These are phyloP conservation scores for Fusarium brevicatenulatum DNA, from an alignment of 2,329 filamentous ascomycete genomes.

Conservation along the genomic window DNA sequence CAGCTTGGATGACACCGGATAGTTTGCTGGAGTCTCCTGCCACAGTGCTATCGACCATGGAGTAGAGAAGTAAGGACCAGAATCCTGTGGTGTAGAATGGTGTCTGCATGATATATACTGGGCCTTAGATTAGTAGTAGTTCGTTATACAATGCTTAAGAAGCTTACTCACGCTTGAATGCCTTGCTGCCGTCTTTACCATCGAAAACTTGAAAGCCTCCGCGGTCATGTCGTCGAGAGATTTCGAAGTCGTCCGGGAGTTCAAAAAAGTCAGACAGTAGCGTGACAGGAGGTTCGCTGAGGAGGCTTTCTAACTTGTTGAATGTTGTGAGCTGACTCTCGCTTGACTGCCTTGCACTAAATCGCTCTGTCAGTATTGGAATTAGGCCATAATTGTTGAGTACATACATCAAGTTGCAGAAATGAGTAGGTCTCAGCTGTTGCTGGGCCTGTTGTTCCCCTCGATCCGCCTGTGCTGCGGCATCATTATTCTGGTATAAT, in stretches of 20 bases:
- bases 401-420: background rate
- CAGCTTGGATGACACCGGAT: background rate
- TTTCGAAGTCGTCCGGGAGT: background rate
- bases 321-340: accelerated
- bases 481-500: too few species aligned
- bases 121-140: accelerated
- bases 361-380: too few species aligned
- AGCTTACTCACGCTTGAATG: background rate
- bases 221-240: background rate
- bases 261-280: background rate
- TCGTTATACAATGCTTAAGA: too few species aligned
- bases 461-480: too few species aligned
- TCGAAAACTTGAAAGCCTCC: background rate
- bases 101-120: background rate
- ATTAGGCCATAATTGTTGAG: too few species aligned
- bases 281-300: accelerated
- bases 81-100: background rate
- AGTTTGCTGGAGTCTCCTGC: accelerated
- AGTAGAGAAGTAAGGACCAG: background rate
- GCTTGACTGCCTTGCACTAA: background rate
- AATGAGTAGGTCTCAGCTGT: background rate
- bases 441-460: too few species aligned
- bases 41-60: accelerated
- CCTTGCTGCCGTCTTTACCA: accelerated
- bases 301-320: background rate